Base-by-base conservation (phyloP, 1,139 yeast genomes). In the Kodamaea fungicola region DNA sequence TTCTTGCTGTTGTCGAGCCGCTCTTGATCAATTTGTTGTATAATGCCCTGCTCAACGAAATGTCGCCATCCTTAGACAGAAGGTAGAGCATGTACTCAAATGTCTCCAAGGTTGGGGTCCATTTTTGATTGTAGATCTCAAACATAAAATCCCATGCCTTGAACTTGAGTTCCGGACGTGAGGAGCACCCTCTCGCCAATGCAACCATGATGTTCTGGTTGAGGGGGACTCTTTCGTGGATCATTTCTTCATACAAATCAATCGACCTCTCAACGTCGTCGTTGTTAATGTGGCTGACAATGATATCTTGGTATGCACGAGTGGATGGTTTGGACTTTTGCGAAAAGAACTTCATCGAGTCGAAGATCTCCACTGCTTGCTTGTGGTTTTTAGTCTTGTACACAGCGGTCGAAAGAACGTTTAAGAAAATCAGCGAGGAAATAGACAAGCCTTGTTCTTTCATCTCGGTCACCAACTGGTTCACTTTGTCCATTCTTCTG, bases 331-430 rank as follows among this genome's bases (percentile, higher is more conserved):
- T 74, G 2, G 87, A 76, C 24, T 64, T 61, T 6, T 68, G 54
- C 1, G 94, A 79, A 44, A 83, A 60, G 55, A 86, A 90, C 56
- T 88, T 90, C 89, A 92, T 82, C 45, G 88, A 78, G 49, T 84
- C 92, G 56, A 92, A 92, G 1, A 86, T 68, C 36, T 80, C 79
- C 40, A 77, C 74, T 0, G 96, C 96, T 45, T 77, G 80, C 26
- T 70, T 61, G 45, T 71, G 78, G 42, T 80, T 74, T 19, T 64
- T 63, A 16, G 76, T 54, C 41, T 78, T 71, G 43, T 65, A 70
- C 3, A 80, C 78, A 51, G 86, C 82, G 13, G 88, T 74, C 43
- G 83, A 82, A 37, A 89, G 58, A 1, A 88, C 69, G 21, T 80
- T 76, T 1, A 85, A 73, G 49, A 82, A 83, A 3, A 83, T 71